These are phyloP conservation scores for Collybia sordida DNA, from an alignment of 768 basidiomycete genomes.

Conservation along the genomic window DNA sequence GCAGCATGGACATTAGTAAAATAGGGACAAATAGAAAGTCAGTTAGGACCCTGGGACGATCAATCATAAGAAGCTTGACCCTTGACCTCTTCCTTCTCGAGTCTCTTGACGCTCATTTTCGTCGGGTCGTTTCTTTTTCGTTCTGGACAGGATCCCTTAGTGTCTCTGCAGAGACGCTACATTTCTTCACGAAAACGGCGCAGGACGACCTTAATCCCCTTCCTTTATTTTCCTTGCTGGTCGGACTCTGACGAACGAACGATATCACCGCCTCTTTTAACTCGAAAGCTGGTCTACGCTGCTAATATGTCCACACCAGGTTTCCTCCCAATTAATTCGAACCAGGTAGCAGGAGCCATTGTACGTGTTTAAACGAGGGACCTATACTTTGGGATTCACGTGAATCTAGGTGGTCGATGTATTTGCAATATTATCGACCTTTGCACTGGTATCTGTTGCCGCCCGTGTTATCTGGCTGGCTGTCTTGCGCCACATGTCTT, in stretches of 20 bases:
- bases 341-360: neutral
- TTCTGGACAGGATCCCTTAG: slow-evolving; percentile 22
- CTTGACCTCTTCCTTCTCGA: slow-evolving; percentile 6
- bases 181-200: slow-evolving; percentile 25
- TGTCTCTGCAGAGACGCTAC: slow-evolving; percentile 18
- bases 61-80: neutral
- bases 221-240: neutral
- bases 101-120: slow-evolving; percentile 11
- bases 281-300: neutral
- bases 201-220: slow-evolving; percentile 35
- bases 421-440: slow-evolving; percentile 53
- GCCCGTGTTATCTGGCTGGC: slow-evolving; percentile 49
- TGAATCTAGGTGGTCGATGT: slow-evolving; percentile 45
- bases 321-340: neutral
- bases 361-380: neutral
- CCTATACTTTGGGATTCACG: too few relatives aligned
- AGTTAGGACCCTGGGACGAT: neutral
- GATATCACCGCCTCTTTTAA: neutral
- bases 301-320: neutral
- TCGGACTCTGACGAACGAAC: too few relatives aligned
- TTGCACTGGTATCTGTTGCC: slow-evolving; percentile 51
- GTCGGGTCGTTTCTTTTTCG: slow-evolving; percentile 14
- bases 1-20: too few relatives aligned
- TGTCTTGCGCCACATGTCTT: slow-evolving; percentile 28
- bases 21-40: neutral